phyloP scores from a whole-genome alignment of 2,329 filamentous ascomycete species.

The Didymella keratinophila region DNA sequence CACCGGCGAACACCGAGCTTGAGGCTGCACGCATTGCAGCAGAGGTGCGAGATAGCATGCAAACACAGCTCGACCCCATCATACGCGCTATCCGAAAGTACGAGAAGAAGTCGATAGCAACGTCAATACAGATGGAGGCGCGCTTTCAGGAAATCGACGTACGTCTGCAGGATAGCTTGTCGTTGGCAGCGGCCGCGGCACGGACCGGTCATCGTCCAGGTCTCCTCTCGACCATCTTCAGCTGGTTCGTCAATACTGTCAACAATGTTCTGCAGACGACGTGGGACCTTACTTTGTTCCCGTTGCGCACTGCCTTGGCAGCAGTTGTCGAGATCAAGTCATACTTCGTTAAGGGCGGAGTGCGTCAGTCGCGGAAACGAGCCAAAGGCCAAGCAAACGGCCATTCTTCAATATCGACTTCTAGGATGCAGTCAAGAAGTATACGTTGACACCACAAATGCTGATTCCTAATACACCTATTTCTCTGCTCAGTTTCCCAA shows the following conservation, averaged over 20 bases:
- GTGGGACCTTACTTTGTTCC: conserved; percentile 44
- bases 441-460: conserved; percentile 27
- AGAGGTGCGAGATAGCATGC: conserved; percentile 71
- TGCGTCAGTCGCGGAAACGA: conserved; percentile 35
- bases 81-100: conserved; percentile 89
- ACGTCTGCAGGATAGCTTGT: conserved; percentile 77
- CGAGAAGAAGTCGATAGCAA: conserved; percentile 83
- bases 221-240: conserved; percentile 37
- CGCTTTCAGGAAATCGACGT: conserved; percentile 75
- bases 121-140: conserved; percentile 78
- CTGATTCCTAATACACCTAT: conserved; percentile 22
- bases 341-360: conserved; percentile 34
- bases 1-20: conserved; percentile 48
- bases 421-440: conserved; percentile 43
- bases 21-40: conserved; percentile 52
- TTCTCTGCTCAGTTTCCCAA: neutral
- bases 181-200: conserved; percentile 76
- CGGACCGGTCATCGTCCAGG: conserved; percentile 48
- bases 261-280: conserved; percentile 33
- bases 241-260: conserved; percentile 37
- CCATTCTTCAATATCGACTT: conserved; percentile 33
- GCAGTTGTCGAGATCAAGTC: conserved; percentile 26
- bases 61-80: conserved; percentile 85
- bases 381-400: conserved; percentile 35
- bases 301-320: conserved; percentile 34